A percentile compares a stretch with the other conserved stretches of the same genome.
These are phyloP conservation scores for Chrysoporthe puriensis DNA, from an alignment of 2,329 filamentous ascomycete genomes.

Conservation along the genomic window DNA sequence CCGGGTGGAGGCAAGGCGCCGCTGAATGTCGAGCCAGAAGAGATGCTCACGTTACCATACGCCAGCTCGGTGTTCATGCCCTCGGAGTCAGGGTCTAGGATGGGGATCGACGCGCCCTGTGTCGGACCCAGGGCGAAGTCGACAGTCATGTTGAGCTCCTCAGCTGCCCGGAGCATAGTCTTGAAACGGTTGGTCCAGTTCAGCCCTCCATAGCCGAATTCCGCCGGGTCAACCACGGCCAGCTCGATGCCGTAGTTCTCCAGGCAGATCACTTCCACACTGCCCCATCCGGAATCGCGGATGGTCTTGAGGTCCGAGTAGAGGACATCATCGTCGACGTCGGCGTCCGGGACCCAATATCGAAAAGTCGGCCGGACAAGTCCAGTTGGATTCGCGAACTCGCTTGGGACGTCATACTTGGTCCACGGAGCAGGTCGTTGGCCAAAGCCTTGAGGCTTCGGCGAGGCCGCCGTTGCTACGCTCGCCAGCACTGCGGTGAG, in stretches of 20 bases:
- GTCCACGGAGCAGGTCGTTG: conserved; percentile 18
- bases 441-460: conserved; percentile 14
- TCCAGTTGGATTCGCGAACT: conserved; percentile 14
- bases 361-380: conserved; percentile 19
- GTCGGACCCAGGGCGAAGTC: conserved; percentile 22
- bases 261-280: conserved; percentile 16
- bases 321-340: conserved; percentile 21
- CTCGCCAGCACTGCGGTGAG: neutral
- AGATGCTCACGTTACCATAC: conserved; percentile 15
- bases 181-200: conserved; percentile 18
- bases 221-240: conserved; percentile 19
- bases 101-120: conserved; percentile 20
- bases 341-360: conserved; percentile 22
- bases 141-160: conserved; percentile 19
- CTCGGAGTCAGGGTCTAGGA: conserved; percentile 13
- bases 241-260: conserved; percentile 23
- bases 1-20: conserved; percentile 15
- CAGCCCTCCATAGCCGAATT: conserved; percentile 16
- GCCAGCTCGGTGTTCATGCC: conserved; percentile 21
- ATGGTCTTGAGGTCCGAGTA: conserved; percentile 19
- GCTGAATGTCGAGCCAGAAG: conserved; percentile 19
- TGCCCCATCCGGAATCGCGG: conserved; percentile 15
- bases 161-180: conserved; percentile 18
- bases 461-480: neutral
- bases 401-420: conserved; percentile 11